Evolutionary conservation across 768 basidiomycete species (phyloP).

Genomic region (Leucocoprinus birnbaumii): DNA sequence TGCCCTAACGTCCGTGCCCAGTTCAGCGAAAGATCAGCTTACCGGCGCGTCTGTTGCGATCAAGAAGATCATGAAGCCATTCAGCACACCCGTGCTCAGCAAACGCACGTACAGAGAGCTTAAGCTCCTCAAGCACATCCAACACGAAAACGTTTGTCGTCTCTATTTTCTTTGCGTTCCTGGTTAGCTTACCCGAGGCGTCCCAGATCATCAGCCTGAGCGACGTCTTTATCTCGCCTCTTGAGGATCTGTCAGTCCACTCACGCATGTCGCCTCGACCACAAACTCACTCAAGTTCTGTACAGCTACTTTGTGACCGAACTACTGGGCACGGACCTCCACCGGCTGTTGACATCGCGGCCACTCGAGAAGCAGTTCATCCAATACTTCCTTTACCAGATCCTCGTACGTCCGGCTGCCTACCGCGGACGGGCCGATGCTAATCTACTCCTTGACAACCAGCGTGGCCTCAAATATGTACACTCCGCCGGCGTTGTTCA

Average conservation of each 20-base stretch:
- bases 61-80: conserved; percentile 99
- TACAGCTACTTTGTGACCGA: conserved; percentile 97
- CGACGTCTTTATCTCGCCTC: conserved; percentile 99
- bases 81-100: conserved; percentile 96
- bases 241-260: conserved; percentile 85
- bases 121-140: conserved; percentile 97
- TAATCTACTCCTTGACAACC: conserved; percentile 9
- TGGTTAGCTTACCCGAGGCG: not conserved
- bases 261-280: not conserved
- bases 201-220: conserved; percentile 93
- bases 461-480: conserved; percentile 99
- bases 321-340: conserved; percentile 95
- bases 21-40: conserved; percentile 93
- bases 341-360: conserved; percentile 92
- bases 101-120: conserved; percentile 98
- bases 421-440: not conserved
- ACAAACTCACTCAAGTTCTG: conserved; percentile 2
- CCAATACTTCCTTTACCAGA: conserved; percentile 99
- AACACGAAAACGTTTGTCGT: conserved; percentile 87
- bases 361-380: conserved; percentile 99
- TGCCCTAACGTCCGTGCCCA: conserved; percentile 25
- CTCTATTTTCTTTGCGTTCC: conserved; percentile 1
- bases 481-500: conserved; percentile 99
- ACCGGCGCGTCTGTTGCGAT: conserved; percentile 94
- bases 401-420: conserved; percentile 59